These are phyloP conservation scores for Dryadomyces quercus-mongolicae DNA, from an alignment of 2,329 filamentous ascomycete species.

Conservation along the genomic window DNA sequence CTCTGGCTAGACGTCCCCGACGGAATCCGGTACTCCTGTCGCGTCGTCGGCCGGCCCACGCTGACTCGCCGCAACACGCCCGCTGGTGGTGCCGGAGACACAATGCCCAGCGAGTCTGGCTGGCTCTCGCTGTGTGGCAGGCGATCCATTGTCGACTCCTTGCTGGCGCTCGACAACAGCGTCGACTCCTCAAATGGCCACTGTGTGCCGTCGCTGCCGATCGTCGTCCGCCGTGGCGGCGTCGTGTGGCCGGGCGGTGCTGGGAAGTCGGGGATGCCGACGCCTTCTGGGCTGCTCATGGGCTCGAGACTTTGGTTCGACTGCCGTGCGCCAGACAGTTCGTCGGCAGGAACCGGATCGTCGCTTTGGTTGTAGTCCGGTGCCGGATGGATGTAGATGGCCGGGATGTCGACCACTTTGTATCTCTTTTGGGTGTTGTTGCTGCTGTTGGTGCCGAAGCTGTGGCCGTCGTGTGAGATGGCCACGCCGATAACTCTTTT, in stretches of 20 bases:
- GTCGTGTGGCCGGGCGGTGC: slow-evolving; percentile 3
- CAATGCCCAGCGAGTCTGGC: not conserved
- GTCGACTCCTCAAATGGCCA: slow-evolving; percentile 13
- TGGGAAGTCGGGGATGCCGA: slow-evolving; percentile 8
- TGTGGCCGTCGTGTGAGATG: not conserved
- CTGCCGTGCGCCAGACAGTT: not conserved
- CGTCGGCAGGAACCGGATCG: no score
- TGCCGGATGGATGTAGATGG: not conserved
- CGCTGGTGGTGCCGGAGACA: not conserved
- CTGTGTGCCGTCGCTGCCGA: not conserved
- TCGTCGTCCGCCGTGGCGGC: not conserved
- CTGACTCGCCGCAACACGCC: not conserved
- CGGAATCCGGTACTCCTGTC: not conserved
- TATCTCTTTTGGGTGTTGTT: not conserved
- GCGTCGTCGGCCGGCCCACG: not conserved
- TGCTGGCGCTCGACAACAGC: slow-evolving; percentile 7
- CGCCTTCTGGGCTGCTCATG: not conserved
- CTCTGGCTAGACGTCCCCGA: no score
- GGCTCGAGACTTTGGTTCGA: not conserved
- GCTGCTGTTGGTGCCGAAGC: not conserved
- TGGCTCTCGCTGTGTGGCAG: not conserved
- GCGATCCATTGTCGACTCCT: not conserved
- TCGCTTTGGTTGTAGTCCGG: not conserved
- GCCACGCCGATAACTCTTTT: not conserved
- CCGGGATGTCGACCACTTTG: not conserved